Percentiles rank a stretch among this genome's conserved stretches.
Conservation (phyloP, 2,329 filamentous ascomycete species). For the Venturia effusa region DNA sequence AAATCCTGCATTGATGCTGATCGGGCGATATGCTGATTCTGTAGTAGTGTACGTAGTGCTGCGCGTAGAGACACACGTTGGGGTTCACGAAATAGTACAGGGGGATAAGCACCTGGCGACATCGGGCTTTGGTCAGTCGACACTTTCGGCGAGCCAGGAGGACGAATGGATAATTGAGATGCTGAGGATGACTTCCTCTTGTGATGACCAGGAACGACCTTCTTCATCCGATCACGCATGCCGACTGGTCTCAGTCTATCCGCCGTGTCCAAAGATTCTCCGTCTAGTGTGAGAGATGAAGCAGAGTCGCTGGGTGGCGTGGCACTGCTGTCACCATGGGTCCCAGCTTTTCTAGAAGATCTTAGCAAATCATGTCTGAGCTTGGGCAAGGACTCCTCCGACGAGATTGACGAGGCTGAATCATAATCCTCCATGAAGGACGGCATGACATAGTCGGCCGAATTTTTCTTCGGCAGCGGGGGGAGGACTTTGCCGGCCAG, state of each 20-base stretch:
- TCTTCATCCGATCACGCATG: constrained; percentile 7
- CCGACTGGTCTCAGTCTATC: constrained; percentile 6
- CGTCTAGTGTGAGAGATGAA: constrained; percentile 11
- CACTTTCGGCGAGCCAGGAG: constrained; percentile 19
- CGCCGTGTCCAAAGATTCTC: background rate
- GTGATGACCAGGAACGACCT: constrained; percentile 17
- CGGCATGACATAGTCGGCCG: constrained; percentile 57
- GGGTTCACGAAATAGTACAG: constrained; percentile 69
- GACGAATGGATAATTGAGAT: constrained; percentile 20
- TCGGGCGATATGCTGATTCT: constrained; percentile 72
- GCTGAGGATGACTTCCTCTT: constrained; percentile 30
- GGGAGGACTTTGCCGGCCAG: constrained; percentile 84
- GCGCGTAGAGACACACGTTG: constrained; percentile 87
- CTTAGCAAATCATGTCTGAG: background rate
- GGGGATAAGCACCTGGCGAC: constrained; percentile 29
- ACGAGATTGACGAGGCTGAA: constrained; percentile 72
- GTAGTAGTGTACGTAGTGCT: constrained; percentile 75
- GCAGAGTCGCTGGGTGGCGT: constrained; percentile 2
- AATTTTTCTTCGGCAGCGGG: constrained; percentile 84
- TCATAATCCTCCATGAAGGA: constrained; percentile 49
- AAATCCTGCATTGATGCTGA: constrained; percentile 82
- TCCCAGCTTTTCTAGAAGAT: background rate
- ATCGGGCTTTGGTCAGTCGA: constrained; percentile 21
- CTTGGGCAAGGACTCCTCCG: constrained; percentile 34
- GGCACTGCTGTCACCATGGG: background rate